A percentile compares a stretch with the other conserved stretches of the same genome.
Conservation (phyloP, 805 yeast genomes). For the Limtongia smithiae region DNA sequence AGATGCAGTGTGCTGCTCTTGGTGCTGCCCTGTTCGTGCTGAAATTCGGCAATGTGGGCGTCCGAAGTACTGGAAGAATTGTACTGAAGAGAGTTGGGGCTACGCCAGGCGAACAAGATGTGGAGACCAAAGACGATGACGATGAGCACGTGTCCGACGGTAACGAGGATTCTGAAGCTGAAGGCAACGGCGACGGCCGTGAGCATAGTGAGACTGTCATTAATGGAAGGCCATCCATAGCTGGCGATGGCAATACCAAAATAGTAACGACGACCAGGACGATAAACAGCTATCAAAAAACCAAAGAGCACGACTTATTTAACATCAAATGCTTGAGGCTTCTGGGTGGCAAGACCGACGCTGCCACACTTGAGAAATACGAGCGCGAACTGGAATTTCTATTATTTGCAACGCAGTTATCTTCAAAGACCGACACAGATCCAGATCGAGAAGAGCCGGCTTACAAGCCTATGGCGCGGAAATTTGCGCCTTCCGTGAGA, state of each 20-base stretch:
- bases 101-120: not conserved
- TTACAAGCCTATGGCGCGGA: not conserved
- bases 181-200: too few relatives aligned
- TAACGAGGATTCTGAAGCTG: not conserved
- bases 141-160: not conserved
- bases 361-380: not conserved
- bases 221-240: not conserved
- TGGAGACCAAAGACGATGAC: not conserved
- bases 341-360: constrained; percentile 1
- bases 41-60: constrained; percentile 12
- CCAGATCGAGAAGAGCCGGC: not conserved
- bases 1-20: constrained; percentile 8
- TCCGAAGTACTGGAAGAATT: not conserved
- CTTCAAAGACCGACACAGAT: not conserved
- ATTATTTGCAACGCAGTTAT: constrained; percentile 1
- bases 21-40: constrained; percentile 16
- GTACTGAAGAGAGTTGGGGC: not conserved
- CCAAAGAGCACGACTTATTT: not conserved
- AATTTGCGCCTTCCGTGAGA: not conserved
- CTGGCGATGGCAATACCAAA: not conserved
- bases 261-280: not conserved
- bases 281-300: not conserved
- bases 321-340: constrained; percentile 10
- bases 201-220: too few relatives aligned
- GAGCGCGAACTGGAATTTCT: constrained; percentile 12